These are phyloP conservation scores for Hymenoscyphus fraxineus DNA, from an alignment of 2,329 filamentous ascomycete species.

Conservation along the genomic window DNA sequence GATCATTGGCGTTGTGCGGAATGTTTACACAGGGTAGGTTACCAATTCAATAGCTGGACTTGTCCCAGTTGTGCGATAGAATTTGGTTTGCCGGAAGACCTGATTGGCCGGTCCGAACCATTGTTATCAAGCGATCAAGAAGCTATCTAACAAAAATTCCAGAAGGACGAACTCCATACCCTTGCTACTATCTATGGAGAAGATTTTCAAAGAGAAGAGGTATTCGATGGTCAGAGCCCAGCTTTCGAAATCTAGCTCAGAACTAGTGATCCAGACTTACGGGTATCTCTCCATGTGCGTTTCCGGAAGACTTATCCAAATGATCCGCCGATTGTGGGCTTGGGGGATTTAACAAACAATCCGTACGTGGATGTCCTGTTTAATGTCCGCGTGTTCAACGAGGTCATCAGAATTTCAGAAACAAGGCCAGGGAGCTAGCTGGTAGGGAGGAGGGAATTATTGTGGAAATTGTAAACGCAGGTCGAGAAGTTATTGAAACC, in stretches of 20 bases:
- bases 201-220: neutral
- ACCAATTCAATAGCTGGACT: constrained; percentile 20
- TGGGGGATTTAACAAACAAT: neutral
- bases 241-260: neutral
- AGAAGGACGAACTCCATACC: neutral
- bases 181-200: neutral
- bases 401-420: neutral
- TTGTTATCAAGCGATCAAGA: neutral
- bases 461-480: neutral
- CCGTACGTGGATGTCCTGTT: neutral
- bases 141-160: neutral
- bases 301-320: neutral
- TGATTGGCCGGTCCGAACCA: constrained; percentile 4
- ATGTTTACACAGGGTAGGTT: constrained; percentile 24
- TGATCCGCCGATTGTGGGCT: neutral
- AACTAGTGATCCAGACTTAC: neutral
- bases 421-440: neutral
- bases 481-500: neutral
- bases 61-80: constrained; percentile 24
- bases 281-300: neutral
- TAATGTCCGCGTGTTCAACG: neutral
- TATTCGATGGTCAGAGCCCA: neutral
- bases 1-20: constrained; percentile 31
- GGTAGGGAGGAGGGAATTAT: neutral
- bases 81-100: constrained; percentile 21